phyloP scores from a whole-genome alignment of 495 filamentous ascomycete species.

The Thozetella sp. region DNA sequence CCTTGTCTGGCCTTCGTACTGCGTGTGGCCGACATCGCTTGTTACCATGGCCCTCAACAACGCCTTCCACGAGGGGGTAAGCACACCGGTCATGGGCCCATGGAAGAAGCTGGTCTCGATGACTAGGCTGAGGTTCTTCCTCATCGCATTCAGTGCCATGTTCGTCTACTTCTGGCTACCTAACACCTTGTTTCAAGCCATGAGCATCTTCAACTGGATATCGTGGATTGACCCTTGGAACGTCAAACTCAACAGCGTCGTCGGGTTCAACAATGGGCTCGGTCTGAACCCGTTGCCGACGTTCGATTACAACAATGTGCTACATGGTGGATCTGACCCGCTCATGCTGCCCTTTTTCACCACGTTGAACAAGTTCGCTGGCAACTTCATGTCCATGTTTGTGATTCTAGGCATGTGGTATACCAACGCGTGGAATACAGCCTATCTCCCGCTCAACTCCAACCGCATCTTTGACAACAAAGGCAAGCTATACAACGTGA shows the following conservation, averaged over 20 bases:
- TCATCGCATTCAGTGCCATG: conserved; percentile 15
- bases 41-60: conserved; percentile 38
- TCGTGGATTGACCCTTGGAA: conserved; percentile 33
- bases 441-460: conserved; percentile 35
- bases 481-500: conserved; percentile 29
- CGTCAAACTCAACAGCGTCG: conserved; percentile 24
- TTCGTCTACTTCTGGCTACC: conserved; percentile 30
- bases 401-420: conserved; percentile 33
- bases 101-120: conserved; percentile 24
- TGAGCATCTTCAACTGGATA: conserved; percentile 26
- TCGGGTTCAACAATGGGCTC: conserved; percentile 33
- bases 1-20: conserved; percentile 48
- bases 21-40: conserved; percentile 37
- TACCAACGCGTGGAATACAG: conserved; percentile 29
- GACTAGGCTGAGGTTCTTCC: conserved; percentile 32
- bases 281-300: conserved; percentile 39
- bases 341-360: conserved; percentile 37
- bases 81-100: conserved; percentile 26
- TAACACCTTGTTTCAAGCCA: conserved; percentile 20
- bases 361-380: conserved; percentile 34
- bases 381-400: conserved; percentile 16
- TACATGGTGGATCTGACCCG: conserved; percentile 25
- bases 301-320: conserved; percentile 35
- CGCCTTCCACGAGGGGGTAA: conserved; percentile 31
- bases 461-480: conserved; percentile 34